phyloP scores from a whole-genome alignment of 2,329 filamentous ascomycete species.

The Biscogniauxia mediterranea region DNA sequence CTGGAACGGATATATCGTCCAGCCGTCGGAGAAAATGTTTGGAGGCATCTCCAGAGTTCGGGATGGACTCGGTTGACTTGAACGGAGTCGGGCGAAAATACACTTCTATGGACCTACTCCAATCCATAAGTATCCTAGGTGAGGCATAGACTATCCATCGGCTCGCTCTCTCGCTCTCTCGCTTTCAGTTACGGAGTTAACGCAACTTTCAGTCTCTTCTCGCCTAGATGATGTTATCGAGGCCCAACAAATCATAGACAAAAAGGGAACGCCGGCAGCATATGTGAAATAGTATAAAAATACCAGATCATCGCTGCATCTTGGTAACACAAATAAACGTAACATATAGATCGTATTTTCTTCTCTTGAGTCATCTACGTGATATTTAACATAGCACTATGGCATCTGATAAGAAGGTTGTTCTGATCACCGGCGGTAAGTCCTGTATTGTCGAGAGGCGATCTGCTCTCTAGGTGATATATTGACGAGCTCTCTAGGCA shows the following conservation, averaged over 20 bases:
- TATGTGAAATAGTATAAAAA: neutral
- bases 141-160: neutral
- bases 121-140: neutral
- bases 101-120: too few relatives aligned
- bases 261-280: too few relatives aligned
- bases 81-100: too few relatives aligned
- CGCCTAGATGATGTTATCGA: too few relatives aligned
- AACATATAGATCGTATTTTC: neutral
- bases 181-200: neutral
- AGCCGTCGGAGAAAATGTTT: too few relatives aligned
- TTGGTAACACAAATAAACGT: neutral
- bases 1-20: too few relatives aligned
- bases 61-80: too few relatives aligned
- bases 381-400: conserved; percentile 4
- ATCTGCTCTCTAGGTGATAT: neutral
- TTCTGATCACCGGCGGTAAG: conserved; percentile 24
- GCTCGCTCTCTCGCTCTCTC: neutral
- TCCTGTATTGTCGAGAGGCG: neutral
- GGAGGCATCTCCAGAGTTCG: too few relatives aligned
- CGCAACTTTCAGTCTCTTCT: neutral
- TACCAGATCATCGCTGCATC: neutral
- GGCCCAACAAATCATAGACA: too few relatives aligned
- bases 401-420: conserved; percentile 20
- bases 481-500: conserved; percentile 12
- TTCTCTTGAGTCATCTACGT: neutral